A percentile compares a stretch with the other conserved stretches of the same genome.
Evolutionary conservation across 208 protist genomes (phyloP).

Genomic region (Crithidia bombi): DNA sequence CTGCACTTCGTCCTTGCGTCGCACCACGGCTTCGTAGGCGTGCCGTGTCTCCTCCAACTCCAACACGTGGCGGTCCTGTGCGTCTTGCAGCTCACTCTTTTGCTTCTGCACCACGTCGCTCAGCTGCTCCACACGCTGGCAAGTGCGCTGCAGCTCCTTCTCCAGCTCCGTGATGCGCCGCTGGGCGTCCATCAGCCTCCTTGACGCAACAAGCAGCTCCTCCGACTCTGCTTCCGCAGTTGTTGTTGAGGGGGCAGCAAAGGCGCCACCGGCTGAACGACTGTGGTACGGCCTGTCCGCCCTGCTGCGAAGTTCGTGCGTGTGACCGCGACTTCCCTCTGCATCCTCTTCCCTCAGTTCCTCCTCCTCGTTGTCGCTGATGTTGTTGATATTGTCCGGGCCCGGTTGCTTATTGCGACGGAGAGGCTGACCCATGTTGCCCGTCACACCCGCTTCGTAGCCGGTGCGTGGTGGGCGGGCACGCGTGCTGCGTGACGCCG

Average conservation of each 20-base stretch:
- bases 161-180: constrained; percentile 39
- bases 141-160: constrained; percentile 42
- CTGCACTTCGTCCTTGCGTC: constrained; percentile 52
- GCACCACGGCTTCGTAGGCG: constrained; percentile 46
- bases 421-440: neutral
- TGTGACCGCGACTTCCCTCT: too few relatives aligned
- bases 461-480: constrained; percentile 18
- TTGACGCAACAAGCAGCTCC: neutral
- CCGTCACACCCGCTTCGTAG: constrained; percentile 6
- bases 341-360: neutral
- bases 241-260: too few relatives aligned
- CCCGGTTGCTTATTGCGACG: too few relatives aligned
- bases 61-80: constrained; percentile 42
- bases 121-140: constrained; percentile 55
- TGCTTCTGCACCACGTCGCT: constrained; percentile 46
- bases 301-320: neutral
- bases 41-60: constrained; percentile 54
- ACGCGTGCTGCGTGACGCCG: neutral
- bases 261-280: neutral
- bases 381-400: constrained; percentile 1
- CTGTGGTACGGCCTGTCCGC: too few relatives aligned
- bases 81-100: constrained; percentile 43
- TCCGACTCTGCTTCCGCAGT: neutral
- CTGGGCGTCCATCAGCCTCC: constrained; percentile 22
- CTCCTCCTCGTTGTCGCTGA: neutral